phyloP scores from a whole-genome alignment of 148 eudicot species.

The Talinum fruticosum region DNA sequence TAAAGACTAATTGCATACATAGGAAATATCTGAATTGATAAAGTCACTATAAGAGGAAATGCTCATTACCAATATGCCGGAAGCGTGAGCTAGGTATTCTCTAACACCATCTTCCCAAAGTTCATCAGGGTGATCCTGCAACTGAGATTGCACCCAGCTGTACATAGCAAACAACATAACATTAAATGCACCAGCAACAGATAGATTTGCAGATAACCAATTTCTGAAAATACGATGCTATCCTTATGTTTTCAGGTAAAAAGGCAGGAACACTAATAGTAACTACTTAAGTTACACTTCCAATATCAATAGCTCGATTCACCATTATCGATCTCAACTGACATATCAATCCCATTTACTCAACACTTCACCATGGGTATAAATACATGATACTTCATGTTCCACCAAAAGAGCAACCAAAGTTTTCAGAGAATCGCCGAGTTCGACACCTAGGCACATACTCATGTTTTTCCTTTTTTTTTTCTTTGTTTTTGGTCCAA shows the following conservation, averaged over 20 bases:
- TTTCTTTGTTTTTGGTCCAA: no score
- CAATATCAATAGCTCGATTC: background rate
- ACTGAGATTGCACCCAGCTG: constrained; percentile 95
- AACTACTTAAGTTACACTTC: no score
- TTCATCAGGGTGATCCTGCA: constrained; percentile 85
- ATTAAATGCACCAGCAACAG: background rate
- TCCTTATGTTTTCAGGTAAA: background rate
- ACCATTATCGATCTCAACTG: background rate
- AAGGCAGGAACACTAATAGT: background rate
- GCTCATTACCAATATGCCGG: constrained; percentile 55
- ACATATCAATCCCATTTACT: background rate
- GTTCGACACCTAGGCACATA: no score
- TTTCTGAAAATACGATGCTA: background rate
- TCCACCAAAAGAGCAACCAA: no score
- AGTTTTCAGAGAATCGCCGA: no score
- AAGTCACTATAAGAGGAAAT: background rate
- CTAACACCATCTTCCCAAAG: constrained; percentile 95
- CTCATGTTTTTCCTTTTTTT: no score
- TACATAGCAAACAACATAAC: constrained; percentile 19
- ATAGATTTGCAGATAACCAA: constrained; percentile 2
- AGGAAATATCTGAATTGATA: background rate
- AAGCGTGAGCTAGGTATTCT: constrained; percentile 71
- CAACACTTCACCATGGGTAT: background rate
- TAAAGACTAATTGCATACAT: background rate
- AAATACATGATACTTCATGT: background rate